Base-by-base conservation (phyloP, 2,329 filamentous ascomycete species). In the Scolecobasidium constrictum region DNA sequence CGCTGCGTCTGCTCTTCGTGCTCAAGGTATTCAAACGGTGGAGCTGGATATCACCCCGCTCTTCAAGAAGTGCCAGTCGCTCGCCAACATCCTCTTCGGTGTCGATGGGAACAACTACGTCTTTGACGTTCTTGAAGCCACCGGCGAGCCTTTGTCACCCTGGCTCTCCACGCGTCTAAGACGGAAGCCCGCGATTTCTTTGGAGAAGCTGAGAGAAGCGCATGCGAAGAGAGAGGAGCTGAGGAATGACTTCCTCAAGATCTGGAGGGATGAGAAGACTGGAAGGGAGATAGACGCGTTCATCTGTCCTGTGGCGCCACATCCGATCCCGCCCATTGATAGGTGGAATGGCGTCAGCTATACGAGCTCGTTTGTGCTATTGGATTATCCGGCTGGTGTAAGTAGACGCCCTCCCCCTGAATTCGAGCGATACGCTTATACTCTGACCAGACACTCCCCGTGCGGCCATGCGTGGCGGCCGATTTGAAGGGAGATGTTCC, bases 271-370 rank as follows among this genome's bases (percentile, higher is more conserved):
- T 51, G 51, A 54, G 5, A 53, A 62, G 12, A 31, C 26, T 9
- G 61, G 64, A 26, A 53, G 55, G 36, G 56, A 54, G 3, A 60
- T 82, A 5, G 78, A 82, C 60, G 75, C 75, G 0, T 69, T 83
- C 40, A 69, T 83, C 43, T 76, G 71, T 47, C 78, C 78, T 0
- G 64, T 80, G 0, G 77, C 77, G 12, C 76, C 77, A 2, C 78
- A 83, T 55, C 75, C 78, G 0, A 69, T 78, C 0, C 74, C 77
- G 1, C 66, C 69, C 7, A 70, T 78, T 43, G 78, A 83, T 58
- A 62, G 68, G 2, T 82, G 75, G 59, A 78, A 79, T 53, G 71
- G 70, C 1, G 71, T 75, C 0, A 72, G 75, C 44, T 82, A 81
- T 52, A 80, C 77, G 1, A 72, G 66, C 17, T 68, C 65, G 2